Percentiles rank a stretch among this genome's conserved stretches.
Conservation (phyloP, 129 eudicot species). For the Arctium minus region DNA sequence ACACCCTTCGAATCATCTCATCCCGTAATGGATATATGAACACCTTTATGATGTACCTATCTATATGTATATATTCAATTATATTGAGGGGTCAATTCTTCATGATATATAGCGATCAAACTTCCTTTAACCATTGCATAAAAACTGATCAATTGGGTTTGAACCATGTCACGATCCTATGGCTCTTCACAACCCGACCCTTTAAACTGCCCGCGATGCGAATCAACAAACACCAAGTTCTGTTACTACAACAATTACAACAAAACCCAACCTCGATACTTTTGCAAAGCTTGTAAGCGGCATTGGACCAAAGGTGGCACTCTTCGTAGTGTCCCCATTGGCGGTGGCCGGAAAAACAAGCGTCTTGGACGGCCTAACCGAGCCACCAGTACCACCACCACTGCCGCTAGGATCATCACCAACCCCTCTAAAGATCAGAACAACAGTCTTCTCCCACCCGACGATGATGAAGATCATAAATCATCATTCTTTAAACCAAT, state of each 20-base stretch:
- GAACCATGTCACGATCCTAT: slow-evolving; percentile 22
- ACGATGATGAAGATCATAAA: background rate
- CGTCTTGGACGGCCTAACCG: slow-evolving; percentile 36
- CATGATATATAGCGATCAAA: background rate
- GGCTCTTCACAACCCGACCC: slow-evolving; percentile 29
- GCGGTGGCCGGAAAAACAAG: slow-evolving; percentile 84
- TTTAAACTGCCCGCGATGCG: slow-evolving; percentile 74
- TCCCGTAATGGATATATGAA: no score
- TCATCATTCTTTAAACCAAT: background rate
- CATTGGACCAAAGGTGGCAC: slow-evolving; percentile 93
- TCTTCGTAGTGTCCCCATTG: slow-evolving; percentile 79
- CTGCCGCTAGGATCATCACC: background rate
- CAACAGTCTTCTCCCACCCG: background rate
- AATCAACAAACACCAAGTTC: slow-evolving; percentile 70
- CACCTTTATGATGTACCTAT: background rate
- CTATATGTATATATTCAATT: background rate
- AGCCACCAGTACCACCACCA: slow-evolving; percentile 5
- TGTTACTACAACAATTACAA: slow-evolving; percentile 92
- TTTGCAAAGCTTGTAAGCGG: slow-evolving; percentile 80
- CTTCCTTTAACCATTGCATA: background rate
- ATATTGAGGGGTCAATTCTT: background rate
- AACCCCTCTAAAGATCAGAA: background rate
- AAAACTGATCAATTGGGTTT: slow-evolving; percentile 14
- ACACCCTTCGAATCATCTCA: no score
- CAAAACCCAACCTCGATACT: slow-evolving; percentile 79